Evolutionary conservation across 2,329 filamentous ascomycete species (phyloP).

Genomic region (Aspergillus tamarii): DNA sequence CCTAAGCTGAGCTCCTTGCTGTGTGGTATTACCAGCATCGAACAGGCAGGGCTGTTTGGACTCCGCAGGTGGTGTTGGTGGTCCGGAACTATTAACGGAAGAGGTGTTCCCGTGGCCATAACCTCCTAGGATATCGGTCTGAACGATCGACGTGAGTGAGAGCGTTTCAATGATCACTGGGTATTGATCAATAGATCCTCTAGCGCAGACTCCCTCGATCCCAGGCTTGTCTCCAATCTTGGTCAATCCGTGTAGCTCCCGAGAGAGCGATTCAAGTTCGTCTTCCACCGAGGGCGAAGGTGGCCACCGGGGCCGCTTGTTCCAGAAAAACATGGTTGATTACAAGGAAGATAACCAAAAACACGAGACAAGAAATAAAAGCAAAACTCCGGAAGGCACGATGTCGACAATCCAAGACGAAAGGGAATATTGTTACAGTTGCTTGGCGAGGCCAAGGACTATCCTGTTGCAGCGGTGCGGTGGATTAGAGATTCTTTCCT

Average conservation of each 20-base stretch:
- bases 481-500: slow-evolving; percentile 23
- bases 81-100: slow-evolving; percentile 33
- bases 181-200: slow-evolving; percentile 49
- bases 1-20: neutral
- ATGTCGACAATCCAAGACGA: slow-evolving; percentile 4
- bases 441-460: slow-evolving; percentile 11
- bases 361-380: slow-evolving; percentile 16
- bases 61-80: slow-evolving; percentile 29
- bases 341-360: slow-evolving; percentile 12
- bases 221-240: slow-evolving; percentile 35
- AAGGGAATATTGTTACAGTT: slow-evolving; percentile 6
- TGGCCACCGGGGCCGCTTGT: slow-evolving; percentile 40
- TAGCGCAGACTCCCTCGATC: slow-evolving; percentile 35
- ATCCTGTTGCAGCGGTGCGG: slow-evolving; percentile 27
- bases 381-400: slow-evolving; percentile 10
- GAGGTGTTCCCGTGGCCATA: slow-evolving; percentile 25
- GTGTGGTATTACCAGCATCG: slow-evolving; percentile 12
- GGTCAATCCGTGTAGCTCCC: slow-evolving; percentile 41
- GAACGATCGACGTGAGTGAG: slow-evolving; percentile 20
- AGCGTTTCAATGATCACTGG: slow-evolving; percentile 43
- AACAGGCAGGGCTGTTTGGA: slow-evolving; percentile 22
- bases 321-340: slow-evolving; percentile 29
- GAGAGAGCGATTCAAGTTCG: slow-evolving; percentile 45
- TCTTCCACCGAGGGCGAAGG: slow-evolving; percentile 51
- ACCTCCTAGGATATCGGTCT: slow-evolving; percentile 19